phyloP scores from a whole-genome alignment of 2,329 filamentous ascomycete species.

The Trichoderma atroviride region DNA sequence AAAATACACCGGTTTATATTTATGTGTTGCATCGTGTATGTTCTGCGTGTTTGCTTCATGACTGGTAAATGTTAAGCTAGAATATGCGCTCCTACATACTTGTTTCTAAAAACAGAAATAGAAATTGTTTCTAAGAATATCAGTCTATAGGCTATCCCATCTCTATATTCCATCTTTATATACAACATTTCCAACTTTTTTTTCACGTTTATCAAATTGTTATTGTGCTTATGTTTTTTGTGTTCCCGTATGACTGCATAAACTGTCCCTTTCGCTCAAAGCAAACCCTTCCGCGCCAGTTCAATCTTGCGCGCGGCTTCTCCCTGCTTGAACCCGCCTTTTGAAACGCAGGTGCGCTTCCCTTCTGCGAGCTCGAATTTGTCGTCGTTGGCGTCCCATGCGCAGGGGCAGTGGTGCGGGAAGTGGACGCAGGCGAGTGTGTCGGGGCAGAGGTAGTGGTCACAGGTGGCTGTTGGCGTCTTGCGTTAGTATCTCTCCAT shows the following conservation, averaged over 20 bases:
- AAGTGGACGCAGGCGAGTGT: slow-evolving; percentile 95
- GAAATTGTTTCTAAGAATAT: background rate
- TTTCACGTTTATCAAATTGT: background rate
- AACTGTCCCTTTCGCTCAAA: slow-evolving; percentile 48
- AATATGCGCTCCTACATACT: background rate
- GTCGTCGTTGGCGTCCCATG: slow-evolving; percentile 74
- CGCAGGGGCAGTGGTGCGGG: slow-evolving; percentile 94
- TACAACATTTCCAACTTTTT: background rate
- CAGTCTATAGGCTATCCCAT: background rate
- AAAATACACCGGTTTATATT: background rate
- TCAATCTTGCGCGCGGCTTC: slow-evolving; percentile 77
- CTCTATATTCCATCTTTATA: background rate
- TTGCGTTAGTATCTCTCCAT: slow-evolving; percentile 5
- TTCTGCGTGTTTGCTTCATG: no score
- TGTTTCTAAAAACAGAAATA: no score
- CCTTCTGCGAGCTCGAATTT: slow-evolving; percentile 77
- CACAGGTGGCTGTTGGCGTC: slow-evolving; percentile 69
- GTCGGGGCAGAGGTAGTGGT: slow-evolving; percentile 91
- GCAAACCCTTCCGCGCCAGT: slow-evolving; percentile 74
- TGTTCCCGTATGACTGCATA: background rate
- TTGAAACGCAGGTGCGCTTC: slow-evolving; percentile 72
- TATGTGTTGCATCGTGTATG: background rate
- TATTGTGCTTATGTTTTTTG: background rate
- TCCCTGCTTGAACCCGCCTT: slow-evolving; percentile 71
- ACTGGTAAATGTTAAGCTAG: background rate